phyloP scores from a whole-genome alignment of 2,329 filamentous ascomycete genomes.

The Pleomassaria siparia region DNA sequence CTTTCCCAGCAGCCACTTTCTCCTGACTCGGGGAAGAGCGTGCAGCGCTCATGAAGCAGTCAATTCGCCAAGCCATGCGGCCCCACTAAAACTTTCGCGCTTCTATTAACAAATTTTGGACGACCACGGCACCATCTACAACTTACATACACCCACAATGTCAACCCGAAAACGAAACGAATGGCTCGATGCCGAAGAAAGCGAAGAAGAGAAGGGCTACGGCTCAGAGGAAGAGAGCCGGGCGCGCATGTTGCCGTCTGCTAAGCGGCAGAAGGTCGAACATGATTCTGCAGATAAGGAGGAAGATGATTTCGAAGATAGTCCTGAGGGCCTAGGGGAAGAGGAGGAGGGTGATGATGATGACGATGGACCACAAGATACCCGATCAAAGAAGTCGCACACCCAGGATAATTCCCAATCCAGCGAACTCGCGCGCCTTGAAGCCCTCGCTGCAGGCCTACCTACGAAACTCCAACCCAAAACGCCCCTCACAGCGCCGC shows the following conservation, averaged over 20 bases:
- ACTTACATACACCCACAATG: constrained; percentile 53
- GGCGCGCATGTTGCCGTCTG: constrained; percentile 55
- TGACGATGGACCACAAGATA: neutral
- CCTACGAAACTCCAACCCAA: constrained; percentile 40
- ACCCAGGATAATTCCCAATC: neutral
- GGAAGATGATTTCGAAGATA: constrained; percentile 8
- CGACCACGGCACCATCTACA: neutral
- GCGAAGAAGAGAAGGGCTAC: constrained; percentile 56
- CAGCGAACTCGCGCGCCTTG: constrained; percentile 30
- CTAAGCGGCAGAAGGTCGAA: constrained; percentile 66
- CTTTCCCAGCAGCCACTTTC: too few species aligned
- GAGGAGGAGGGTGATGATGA: neutral
- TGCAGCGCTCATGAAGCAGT: too few species aligned
- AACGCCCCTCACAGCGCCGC: constrained; percentile 12
- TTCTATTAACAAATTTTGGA: neutral
- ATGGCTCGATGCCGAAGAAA: constrained; percentile 60
- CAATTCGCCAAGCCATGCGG: neutral
- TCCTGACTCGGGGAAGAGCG: too few species aligned
- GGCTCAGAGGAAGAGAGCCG: constrained; percentile 70
- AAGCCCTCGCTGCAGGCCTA: constrained; percentile 31
- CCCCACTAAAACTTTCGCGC: neutral
- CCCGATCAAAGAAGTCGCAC: neutral
- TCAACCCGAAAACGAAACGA: constrained; percentile 70
- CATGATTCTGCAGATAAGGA: constrained; percentile 37
- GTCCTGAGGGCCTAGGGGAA: neutral